Conservation (phyloP, 768 basidiomycete species). For the Pilatotrama ljubarskyi region DNA sequence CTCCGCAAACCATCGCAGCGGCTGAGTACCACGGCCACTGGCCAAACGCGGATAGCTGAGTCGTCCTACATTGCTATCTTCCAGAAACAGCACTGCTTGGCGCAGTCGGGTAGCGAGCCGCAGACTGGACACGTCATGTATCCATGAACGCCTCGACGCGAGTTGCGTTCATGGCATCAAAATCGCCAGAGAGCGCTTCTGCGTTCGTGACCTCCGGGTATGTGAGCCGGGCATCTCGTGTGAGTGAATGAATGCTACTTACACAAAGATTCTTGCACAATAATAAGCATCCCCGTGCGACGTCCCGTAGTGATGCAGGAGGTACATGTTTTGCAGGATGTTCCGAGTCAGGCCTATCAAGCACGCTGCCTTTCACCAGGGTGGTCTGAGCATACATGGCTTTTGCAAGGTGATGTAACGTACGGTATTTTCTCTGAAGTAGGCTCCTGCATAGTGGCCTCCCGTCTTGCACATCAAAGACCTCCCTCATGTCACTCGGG, state of each 20-base stretch:
- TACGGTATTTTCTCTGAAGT: neutral
- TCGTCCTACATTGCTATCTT: neutral
- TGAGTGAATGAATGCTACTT: neutral
- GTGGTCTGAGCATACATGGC: neutral
- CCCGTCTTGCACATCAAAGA: neutral
- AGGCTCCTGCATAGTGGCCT: neutral
- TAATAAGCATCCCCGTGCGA: neutral
- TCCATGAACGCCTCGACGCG: neutral
- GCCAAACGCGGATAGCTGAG: neutral
- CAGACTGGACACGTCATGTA: no score
- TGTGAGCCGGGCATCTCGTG: neutral
- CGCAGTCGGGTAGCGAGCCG: no score
- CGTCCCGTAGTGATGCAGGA: neutral
- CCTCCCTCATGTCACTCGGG: neutral
- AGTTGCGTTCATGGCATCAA: neutral
- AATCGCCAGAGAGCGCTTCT: neutral
- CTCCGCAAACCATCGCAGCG: neutral
- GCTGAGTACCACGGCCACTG: neutral
- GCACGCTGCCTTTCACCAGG: neutral
- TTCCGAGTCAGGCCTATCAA: conserved; percentile 1
- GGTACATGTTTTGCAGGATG: neutral
- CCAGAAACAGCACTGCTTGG: no score
- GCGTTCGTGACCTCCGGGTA: neutral
- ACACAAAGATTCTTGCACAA: neutral
- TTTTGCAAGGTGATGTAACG: no score